Base-by-base conservation (phyloP, 2,329 filamentous ascomycete species). In the Setomelanomma holmii region DNA sequence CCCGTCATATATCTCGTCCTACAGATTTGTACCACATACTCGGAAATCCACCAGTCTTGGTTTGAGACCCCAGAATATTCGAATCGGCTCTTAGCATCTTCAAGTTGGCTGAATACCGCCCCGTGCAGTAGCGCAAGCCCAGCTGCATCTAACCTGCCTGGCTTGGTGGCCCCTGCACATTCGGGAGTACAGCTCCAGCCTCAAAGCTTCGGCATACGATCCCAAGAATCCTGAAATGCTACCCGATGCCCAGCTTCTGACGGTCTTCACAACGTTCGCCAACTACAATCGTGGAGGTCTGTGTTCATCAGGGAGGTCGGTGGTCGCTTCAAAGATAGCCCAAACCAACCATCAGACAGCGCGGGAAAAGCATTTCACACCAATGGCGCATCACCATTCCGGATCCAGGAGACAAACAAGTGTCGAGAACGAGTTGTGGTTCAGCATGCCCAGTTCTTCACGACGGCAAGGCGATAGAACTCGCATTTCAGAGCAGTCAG, bases 91-190 rank as follows among this genome's bases (percentile, higher is more conserved):
- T 41, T 51, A 56, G 58, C 52, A 53, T 59, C 53, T 57, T 53
- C 56, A 64, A 67, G 57, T 66, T 62, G 50, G 58, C 62, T 65
- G 53, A 61, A 65, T 51, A 51, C 63, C 60, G 54, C 58, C 60
- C 52, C 55, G 7, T 68, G 65, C 67, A 69, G 63, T 67, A 69
- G 68, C 62, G 65, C 63, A 64, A 60, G 61, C 64, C 60, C 49
- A 56, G 57, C 61, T 63, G 61, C 64, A 55, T 54, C 58, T 57
- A 56, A 58, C 61, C 58, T 65, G 54, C 60, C 62, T 58, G 53
- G 57, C 60, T 54, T 53, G 52, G 48, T 39, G 40, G 63, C 43
- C 68, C 61, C 52, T 63, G 60, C 48, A 45, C 46, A 41, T 23
- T 49, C 45, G 56, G 55, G 48, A 51, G 58, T 58, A 59, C 58